These are phyloP conservation scores for Alternaria conjuncta DNA, from an alignment of 2,329 filamentous ascomycete species.

Conservation along the genomic window DNA sequence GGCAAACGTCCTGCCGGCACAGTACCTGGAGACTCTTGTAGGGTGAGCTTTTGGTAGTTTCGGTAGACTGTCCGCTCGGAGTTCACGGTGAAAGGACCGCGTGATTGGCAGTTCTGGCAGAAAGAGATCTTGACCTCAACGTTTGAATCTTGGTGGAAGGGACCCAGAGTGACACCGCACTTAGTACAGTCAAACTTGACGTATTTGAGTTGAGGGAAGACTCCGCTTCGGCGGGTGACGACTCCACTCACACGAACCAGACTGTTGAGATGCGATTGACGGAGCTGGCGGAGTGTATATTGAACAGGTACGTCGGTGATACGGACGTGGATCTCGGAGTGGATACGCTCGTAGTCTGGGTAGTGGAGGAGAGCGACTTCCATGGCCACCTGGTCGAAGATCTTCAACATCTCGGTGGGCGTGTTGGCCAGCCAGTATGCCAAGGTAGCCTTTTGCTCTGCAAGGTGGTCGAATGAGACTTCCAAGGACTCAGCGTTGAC, in stretches of 20 bases:
- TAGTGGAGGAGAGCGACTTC: conserved; percentile 96
- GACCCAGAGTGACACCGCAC: conserved; percentile 88
- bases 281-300: conserved; percentile 92
- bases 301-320: conserved; percentile 94
- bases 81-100: conserved; percentile 93
- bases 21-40: conserved; percentile 96
- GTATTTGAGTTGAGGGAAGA: conserved; percentile 97
- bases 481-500: conserved; percentile 96
- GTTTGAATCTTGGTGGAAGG: conserved; percentile 97
- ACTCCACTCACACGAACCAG: conserved; percentile 93
- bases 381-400: conserved; percentile 97
- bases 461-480: conserved; percentile 92
- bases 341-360: conserved; percentile 96
- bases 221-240: conserved; percentile 89
- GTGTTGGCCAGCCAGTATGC: conserved; percentile 97
- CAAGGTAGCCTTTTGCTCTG: conserved; percentile 87
- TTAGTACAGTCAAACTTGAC: conserved; percentile 98
- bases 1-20: conserved; percentile 95
- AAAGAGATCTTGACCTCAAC: conserved; percentile 95
- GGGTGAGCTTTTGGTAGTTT: conserved; percentile 96
- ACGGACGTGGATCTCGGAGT: conserved; percentile 96
- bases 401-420: conserved; percentile 90
- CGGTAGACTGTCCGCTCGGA: conserved; percentile 98
- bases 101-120: conserved; percentile 95
- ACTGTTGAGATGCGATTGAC: conserved; percentile 95